Evolutionary conservation across 768 basidiomycete species (phyloP).

Genomic region (Russula abietina): DNA sequence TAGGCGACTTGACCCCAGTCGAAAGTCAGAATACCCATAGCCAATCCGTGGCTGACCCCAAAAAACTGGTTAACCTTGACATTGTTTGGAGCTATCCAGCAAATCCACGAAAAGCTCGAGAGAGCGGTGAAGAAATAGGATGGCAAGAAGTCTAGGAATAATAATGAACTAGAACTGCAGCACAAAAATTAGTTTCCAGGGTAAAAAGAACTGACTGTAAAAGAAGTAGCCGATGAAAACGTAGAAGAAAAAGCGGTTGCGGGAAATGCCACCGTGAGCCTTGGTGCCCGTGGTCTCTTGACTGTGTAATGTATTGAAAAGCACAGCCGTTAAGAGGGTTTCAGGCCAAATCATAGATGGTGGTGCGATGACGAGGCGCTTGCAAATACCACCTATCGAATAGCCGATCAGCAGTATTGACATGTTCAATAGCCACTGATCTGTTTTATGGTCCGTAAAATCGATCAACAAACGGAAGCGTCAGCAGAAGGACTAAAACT

Average conservation of each 20-base stretch:
- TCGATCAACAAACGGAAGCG: not conserved
- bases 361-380: constrained; percentile 42
- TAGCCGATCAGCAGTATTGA: constrained; percentile 40
- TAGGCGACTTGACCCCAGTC: constrained; percentile 74
- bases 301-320: constrained; percentile 41
- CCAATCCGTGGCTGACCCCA: constrained; percentile 41
- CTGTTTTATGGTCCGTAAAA: not conserved
- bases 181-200: constrained; percentile 44
- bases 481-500: not conserved
- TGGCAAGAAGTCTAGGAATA: constrained; percentile 1
- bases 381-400: constrained; percentile 39
- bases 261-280: constrained; percentile 42
- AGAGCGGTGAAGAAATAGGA: constrained; percentile 28
- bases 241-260: constrained; percentile 47
- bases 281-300: constrained; percentile 41
- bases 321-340: constrained; percentile 39
- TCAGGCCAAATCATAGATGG: constrained; percentile 44
- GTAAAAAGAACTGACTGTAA: constrained; percentile 58
- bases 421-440: constrained; percentile 38
- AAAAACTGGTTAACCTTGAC: constrained; percentile 69
- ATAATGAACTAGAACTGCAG: not conserved
- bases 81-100: constrained; percentile 69
- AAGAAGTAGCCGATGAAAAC: constrained; percentile 35
- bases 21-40: constrained; percentile 71
- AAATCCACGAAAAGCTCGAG: constrained; percentile 41